These are phyloP conservation scores for Acarospora socialis DNA, from an alignment of 2,329 filamentous ascomycete species.

Conservation along the genomic window DNA sequence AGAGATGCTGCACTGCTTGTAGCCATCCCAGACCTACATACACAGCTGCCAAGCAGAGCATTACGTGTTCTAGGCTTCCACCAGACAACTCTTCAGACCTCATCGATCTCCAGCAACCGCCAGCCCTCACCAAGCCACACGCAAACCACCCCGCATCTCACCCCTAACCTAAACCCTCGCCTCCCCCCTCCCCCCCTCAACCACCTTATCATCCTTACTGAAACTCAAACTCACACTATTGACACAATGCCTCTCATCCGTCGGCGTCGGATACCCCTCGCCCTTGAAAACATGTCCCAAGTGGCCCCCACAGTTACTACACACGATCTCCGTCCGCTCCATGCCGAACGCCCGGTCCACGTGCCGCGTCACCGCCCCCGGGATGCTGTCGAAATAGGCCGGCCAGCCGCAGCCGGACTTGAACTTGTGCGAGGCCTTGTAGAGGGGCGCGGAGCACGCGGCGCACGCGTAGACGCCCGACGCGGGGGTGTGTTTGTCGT, in stretches of 20 bases:
- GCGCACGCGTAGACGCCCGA: conserved; percentile 76
- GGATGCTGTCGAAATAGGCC: conserved; percentile 90
- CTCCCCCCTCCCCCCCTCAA: too few species aligned
- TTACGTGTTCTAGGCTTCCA: too few species aligned
- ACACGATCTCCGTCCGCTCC: conserved; percentile 83
- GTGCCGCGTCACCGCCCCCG: conserved; percentile 73
- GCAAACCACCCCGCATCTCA: too few species aligned
- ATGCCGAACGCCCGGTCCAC: conserved; percentile 68
- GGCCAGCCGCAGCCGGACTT: conserved; percentile 95
- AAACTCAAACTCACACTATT: conserved; percentile 89
- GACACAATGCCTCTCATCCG: conserved; percentile 92
- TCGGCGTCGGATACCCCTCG: conserved; percentile 69
- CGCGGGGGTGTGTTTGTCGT: conserved; percentile 69
- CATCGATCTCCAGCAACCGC: too few species aligned
- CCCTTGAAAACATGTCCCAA: conserved; percentile 86
- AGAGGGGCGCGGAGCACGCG: conserved; percentile 74
- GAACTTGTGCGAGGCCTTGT: conserved; percentile 91
- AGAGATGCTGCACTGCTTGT: too few species aligned
- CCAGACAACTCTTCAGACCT: too few species aligned
- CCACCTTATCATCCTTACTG: conserved; percentile 48
- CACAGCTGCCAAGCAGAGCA: too few species aligned
- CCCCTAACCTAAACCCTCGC: too few species aligned
- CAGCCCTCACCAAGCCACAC: too few species aligned
- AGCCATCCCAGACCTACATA: too few species aligned
- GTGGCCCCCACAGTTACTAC: conserved; percentile 85